phyloP scores from a whole-genome alignment of 192 early-diverging fungal species.

The Coemansia sp. region DNA sequence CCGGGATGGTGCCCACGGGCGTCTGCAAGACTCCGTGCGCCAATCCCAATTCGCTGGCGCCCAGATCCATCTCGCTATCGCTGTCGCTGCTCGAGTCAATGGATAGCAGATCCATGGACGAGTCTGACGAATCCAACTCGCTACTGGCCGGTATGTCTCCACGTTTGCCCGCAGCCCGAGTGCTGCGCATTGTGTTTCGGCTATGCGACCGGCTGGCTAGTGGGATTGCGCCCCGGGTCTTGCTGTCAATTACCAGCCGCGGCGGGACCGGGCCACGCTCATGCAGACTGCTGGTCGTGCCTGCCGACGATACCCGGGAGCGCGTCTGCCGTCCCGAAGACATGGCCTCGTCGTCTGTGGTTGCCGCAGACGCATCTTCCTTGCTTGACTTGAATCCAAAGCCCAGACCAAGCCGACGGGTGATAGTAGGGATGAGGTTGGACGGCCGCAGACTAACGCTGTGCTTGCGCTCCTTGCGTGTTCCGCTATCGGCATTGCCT shows the following conservation, averaged over 20 bases:
- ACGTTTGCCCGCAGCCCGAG: neutral
- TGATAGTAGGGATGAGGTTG: slow-evolving; percentile 38
- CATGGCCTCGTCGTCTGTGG: slow-evolving; percentile 12
- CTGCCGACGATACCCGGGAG: slow-evolving; percentile 7
- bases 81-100: slow-evolving; percentile 30
- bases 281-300: neutral
- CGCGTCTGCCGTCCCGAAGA: neutral
- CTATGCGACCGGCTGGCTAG: neutral
- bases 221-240: neutral
- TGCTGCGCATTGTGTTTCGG: neutral
- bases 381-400: slow-evolving; percentile 29
- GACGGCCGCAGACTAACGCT: slow-evolving; percentile 34
- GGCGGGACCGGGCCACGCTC: slow-evolving; percentile 31
- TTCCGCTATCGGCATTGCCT: neutral
- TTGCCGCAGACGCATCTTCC: slow-evolving; percentile 4
- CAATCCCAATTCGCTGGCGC: slow-evolving; percentile 6
- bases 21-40: slow-evolving; percentile 6
- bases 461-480: slow-evolving; percentile 14
- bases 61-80: slow-evolving; percentile 15
- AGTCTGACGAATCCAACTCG: slow-evolving; percentile 4
- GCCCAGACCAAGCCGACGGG: slow-evolving; percentile 40
- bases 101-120: slow-evolving; percentile 8
- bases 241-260: slow-evolving; percentile 22
- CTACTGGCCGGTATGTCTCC: neutral
- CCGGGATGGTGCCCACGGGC: slow-evolving; percentile 3